Conservation (phyloP, 176 grass and related monocot genomes). For the Lolium rigidum region DNA sequence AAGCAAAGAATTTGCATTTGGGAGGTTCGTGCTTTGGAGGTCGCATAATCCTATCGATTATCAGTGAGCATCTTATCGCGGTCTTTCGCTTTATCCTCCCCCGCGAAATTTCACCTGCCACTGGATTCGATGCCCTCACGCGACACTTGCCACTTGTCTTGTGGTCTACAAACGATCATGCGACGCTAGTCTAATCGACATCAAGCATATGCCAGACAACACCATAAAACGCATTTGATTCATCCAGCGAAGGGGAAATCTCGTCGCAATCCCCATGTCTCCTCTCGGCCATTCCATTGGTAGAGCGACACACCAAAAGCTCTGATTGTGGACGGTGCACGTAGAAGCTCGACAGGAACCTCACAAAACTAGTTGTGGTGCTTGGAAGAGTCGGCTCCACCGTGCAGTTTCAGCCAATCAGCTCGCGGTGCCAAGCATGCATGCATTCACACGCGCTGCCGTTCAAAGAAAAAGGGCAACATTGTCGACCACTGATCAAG, state of each 20-base stretch:
- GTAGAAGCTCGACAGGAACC: neutral
- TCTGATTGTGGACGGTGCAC: neutral
- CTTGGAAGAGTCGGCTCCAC: neutral
- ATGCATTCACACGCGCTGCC: constrained; percentile 10
- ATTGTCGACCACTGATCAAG: neutral
- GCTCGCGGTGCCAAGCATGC: constrained; percentile 16
- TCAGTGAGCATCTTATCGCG: neutral
- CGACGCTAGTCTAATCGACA: neutral
- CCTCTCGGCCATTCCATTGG: neutral
- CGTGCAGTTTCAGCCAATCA: neutral
- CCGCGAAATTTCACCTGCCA: constrained; percentile 8
- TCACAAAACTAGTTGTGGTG: neutral
- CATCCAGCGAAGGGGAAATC: neutral
- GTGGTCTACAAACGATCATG: neutral
- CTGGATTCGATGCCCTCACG: neutral
- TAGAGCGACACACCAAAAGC: neutral
- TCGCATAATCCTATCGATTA: neutral
- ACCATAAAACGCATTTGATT: neutral
- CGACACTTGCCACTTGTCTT: neutral
- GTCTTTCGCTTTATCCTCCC: neutral
- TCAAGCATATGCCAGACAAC: neutral
- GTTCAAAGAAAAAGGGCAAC: neutral
- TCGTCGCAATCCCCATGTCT: neutral
- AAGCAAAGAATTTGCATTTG: too few relatives aligned
- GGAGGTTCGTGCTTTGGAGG: neutral